A percentile compares a stretch with the other conserved stretches of the same genome.
Conservation (phyloP, 208 protist species). For the Entamoeba moshkovskii region DNA sequence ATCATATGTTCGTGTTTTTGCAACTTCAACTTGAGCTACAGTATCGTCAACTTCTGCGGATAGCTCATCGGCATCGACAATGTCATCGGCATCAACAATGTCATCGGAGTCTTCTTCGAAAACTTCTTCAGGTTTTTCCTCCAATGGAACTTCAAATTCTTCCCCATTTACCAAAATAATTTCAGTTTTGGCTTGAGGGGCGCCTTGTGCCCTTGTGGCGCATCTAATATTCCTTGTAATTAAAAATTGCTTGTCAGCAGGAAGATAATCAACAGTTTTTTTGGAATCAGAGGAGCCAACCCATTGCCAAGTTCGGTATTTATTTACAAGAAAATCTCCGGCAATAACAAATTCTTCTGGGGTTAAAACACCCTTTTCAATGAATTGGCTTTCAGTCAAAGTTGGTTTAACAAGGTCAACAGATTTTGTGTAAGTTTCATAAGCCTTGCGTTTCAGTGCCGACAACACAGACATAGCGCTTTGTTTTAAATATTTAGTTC, state of each 20-base stretch:
- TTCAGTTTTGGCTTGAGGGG: not conserved
- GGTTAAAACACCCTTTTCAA: constrained; percentile 9
- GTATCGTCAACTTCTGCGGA: not conserved
- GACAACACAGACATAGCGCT: not conserved
- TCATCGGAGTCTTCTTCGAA: not conserved
- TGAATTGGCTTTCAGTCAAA: not conserved
- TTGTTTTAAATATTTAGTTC: no score
- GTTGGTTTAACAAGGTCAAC: not conserved
- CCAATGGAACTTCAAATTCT: not conserved
- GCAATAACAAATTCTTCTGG: constrained; percentile 7
- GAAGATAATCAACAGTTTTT: not conserved
- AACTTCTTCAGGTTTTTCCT: constrained; percentile 2
- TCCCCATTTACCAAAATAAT: not conserved
- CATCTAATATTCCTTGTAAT: not conserved
- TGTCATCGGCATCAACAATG: not conserved
- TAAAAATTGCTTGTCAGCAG: constrained; percentile 12
- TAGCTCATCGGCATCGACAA: not conserved
- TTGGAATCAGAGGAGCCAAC: not conserved
- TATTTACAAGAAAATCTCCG: constrained; percentile 4
- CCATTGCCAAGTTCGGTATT: constrained; percentile 7
- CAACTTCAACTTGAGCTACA: not conserved
- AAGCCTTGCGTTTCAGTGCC: not conserved
- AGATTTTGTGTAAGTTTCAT: not conserved
- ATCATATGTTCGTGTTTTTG: not conserved
- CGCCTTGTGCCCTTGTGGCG: not conserved